These are phyloP conservation scores for Kluyveromyces nonfermentans DNA, from an alignment of 805 yeast genomes.

Conservation along the genomic window DNA sequence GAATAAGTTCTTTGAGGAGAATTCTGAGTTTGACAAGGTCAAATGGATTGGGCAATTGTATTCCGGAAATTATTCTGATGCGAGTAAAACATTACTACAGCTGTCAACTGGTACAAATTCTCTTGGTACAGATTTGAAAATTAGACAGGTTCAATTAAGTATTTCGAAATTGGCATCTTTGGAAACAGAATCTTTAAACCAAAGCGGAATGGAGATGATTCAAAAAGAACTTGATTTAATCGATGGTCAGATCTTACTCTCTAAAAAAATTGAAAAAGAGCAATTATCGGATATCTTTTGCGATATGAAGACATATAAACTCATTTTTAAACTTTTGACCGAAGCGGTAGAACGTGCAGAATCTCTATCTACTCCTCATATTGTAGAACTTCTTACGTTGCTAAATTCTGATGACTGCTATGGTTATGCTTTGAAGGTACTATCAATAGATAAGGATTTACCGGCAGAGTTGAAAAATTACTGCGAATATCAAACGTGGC, in stretches of 20 bases:
- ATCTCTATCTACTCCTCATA: constrained; percentile 35
- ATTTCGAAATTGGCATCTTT: constrained; percentile 62
- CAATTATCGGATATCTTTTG: background rate
- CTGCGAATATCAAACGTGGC: constrained; percentile 41
- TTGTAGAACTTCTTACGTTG: constrained; percentile 45
- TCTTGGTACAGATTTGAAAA: constrained; percentile 28
- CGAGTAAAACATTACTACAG: constrained; percentile 38
- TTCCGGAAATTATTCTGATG: constrained; percentile 40
- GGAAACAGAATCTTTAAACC: constrained; percentile 26
- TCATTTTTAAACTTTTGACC: constrained; percentile 18
- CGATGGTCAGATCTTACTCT: constrained; percentile 39
- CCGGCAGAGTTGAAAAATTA: constrained; percentile 14
- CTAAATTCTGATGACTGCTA: constrained; percentile 32
- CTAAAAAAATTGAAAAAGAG: constrained; percentile 19
- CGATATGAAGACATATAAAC: constrained; percentile 12
- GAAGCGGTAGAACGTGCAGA: constrained; percentile 24
- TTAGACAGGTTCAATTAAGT: constrained; percentile 48
- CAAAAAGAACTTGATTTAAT: constrained; percentile 41
- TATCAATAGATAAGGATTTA: constrained; percentile 30
- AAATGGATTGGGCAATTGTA: constrained; percentile 67
- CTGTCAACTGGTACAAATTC: constrained; percentile 37
- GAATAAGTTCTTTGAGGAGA: constrained; percentile 41
- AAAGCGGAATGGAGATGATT: constrained; percentile 31
- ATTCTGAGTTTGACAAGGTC: constrained; percentile 39
- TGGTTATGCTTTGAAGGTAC: constrained; percentile 41